These are phyloP conservation scores for barrel medic (Medicago truncatula) DNA, from an alignment of 306 rosid genomes.

Conservation along the genomic window DNA sequence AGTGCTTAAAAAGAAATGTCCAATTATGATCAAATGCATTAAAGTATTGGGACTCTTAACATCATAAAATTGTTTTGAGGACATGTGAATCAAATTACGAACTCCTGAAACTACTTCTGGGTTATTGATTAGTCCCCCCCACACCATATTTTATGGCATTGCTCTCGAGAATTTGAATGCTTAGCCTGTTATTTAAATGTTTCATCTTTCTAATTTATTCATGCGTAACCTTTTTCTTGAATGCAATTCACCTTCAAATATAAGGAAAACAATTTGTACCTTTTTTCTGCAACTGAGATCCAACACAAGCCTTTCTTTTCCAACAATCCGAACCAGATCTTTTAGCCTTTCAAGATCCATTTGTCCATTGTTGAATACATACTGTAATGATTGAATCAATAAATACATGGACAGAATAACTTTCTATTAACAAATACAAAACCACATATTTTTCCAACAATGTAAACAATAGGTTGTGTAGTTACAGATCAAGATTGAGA, in stretches of 20 bases:
- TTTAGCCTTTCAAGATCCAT: constrained; percentile 88
- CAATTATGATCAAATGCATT: constrained; percentile 30
- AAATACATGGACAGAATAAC: constrained; percentile 7
- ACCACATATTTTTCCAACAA: constrained; percentile 8
- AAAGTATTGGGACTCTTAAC: constrained; percentile 10
- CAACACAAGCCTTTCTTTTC: constrained; percentile 90
- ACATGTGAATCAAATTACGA: constrained; percentile 7
- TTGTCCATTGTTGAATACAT: constrained; percentile 88
- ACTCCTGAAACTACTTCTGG: constrained; percentile 3
- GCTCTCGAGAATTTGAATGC: constrained; percentile 21
- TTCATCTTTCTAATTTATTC: constrained; percentile 1
- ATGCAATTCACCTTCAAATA: constrained; percentile 13
- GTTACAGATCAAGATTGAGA: constrained; percentile 28
- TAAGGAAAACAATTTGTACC: constrained; percentile 52
- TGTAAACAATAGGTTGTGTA: background rate
- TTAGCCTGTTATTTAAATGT: constrained; percentile 22
- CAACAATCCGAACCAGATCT: constrained; percentile 76
- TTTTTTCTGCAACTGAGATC: constrained; percentile 96
- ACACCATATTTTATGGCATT: constrained; percentile 7
- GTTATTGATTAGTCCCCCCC: background rate
- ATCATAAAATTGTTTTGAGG: constrained; percentile 16
- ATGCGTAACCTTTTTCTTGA: constrained; percentile 6
- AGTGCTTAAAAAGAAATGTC: constrained; percentile 27
- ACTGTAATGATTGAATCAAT: constrained; percentile 55
- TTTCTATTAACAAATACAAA: constrained; percentile 18